Base-by-base conservation (phyloP, 257 asterid species). In the Lavandula angustifolia region DNA sequence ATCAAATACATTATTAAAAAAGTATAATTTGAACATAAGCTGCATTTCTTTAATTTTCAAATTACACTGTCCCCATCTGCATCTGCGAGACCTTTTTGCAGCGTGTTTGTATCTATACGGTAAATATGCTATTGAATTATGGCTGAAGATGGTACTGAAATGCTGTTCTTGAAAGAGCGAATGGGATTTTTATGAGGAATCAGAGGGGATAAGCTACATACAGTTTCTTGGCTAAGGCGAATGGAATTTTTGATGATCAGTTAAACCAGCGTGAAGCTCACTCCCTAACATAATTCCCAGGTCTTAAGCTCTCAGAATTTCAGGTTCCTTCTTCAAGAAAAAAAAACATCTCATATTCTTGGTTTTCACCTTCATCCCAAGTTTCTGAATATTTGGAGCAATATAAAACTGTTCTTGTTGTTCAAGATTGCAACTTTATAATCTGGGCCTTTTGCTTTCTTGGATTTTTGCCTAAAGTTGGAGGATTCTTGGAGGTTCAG, bases 231-330 rank as follows among this genome's bases (percentile, higher is more conserved):
- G 59, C 68, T 9, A 64, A 54, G 73, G 73, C 79, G 67, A 66
- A 67, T 68, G 66, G 84, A 83, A 84, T 75, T 71, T 73, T 68
- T 67, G 69, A 82, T 84, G 78, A 80, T 75, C 73, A 72, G 78
- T 76, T 76, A 49, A 68, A 35, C 69, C 59, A 40, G 68, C 72
- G 63, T 70, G 70, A 69, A 77, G 71, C 77, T 77, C 86, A 62
- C 78, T 43, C 76, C 12, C 74, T 66, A 65, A 41, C 68, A 29
- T 22, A 9, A 72, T 70, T 82, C 83, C 72, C 88, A 83, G 87
- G 86, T 91, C 94, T 86, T 95, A 74, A 83, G 71, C 75, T 69
- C 32, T 52, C 76, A 65, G 79, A 83, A 75, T 81, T 80, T 76
- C 84, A 78, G 79, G 72, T 67, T 52, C 56, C 68, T 51, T 68